Evolutionary conservation across 192 early-diverging fungal genomes (phyloP).

Genomic region (Chytriomyces sp.): DNA sequence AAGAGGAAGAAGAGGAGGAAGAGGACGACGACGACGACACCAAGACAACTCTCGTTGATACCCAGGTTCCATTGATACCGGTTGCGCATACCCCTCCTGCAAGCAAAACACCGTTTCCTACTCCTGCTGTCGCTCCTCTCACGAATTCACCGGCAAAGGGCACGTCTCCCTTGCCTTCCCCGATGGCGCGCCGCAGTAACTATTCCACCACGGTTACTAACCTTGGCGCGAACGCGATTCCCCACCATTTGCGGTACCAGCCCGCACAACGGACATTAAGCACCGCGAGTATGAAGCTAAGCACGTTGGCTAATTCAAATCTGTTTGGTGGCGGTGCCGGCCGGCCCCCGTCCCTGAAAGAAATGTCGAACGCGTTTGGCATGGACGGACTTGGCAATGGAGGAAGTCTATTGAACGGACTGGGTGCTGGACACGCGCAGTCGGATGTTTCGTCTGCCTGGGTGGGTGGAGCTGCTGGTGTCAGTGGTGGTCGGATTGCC

Average conservation of each 20-base stretch:
- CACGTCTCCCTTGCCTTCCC: not conserved
- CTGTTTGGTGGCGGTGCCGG: not conserved
- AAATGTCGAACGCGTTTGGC: not conserved
- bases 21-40: not conserved
- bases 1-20: not conserved
- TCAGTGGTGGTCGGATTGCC: too few species aligned
- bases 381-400: not conserved
- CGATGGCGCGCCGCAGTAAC: not conserved
- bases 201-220: not conserved
- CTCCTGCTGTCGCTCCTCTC: not conserved
- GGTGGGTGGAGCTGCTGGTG: too few species aligned
- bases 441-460: too few species aligned
- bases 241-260: constrained; percentile 20
- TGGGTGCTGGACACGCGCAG: too few species aligned
- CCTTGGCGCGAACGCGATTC: not conserved
- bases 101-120: not conserved
- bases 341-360: not conserved
- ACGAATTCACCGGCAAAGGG: not conserved
- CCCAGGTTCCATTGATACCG: not conserved
- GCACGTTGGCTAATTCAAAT: not conserved
- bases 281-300: not conserved
- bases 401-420: not conserved
- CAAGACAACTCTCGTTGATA: not conserved
- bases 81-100: not conserved
- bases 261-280: too few species aligned